Base-by-base conservation (phyloP, 2,329 filamentous ascomycete species). In the Paraconiothyrium brasiliense region DNA sequence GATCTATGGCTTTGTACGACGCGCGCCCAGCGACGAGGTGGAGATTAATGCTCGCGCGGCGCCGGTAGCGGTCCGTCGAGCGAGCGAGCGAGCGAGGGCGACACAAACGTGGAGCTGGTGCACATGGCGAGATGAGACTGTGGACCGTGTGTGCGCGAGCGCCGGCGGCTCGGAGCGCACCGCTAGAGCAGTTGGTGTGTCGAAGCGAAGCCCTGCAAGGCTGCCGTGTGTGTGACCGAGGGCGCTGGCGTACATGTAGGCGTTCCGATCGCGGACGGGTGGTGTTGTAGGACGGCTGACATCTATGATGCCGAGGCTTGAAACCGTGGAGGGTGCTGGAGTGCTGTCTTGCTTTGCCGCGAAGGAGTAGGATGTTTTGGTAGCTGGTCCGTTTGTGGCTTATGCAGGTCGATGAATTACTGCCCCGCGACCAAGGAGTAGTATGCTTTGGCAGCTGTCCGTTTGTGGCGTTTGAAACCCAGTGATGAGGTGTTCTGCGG, bases 41-140 rank as follows among this genome's bases (percentile, higher is more conserved):
- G 44, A 47, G 44, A 47, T 47, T 47, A 20, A 20, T 20, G 20
- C 20, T 20, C 20, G 20, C 20, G 20, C 20, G 44, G 44, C 44
- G 44, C 44, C 24, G 20, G 44, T 47, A 24, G 44, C 44, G 22
- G 44, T 1, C 44, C 44, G 44, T 47, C 44, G 20, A 11, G 44
- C 24, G 44, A 47, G 20, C 24, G 44, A 47, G 20, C 20, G 20
- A 20, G 20, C 20, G 20, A 20, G 20, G 20, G 44, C 44, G 20
- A 47, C 44, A 47, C 44, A 47, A 24, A 47, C 44, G 20, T 47
- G 44, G 44, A 47, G 44, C 44, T 47, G 44, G 44, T 27, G 44
- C 44, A 27, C 24, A 47, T 47, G 44, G 44, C 44, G 20, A 47
- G 20, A 27, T 5, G 11, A 20, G 9, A 27, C 22, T 22, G 7